These are phyloP conservation scores for Pythium chondricola DNA, from an alignment of 352 stramenopile species.

Conservation along the genomic window DNA sequence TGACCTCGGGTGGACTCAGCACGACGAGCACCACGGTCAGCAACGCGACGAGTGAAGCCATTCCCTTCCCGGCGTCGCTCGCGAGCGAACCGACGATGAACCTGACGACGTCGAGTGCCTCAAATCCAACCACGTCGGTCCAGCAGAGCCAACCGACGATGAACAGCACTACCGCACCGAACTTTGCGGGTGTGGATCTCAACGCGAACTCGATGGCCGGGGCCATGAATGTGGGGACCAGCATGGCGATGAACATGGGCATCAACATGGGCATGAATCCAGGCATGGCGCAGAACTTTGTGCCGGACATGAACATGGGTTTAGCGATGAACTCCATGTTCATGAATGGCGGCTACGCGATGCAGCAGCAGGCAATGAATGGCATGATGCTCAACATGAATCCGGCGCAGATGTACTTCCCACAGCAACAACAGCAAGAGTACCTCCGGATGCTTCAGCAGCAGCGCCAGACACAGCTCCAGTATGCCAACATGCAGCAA, in stretches of 20 bases:
- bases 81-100: slow-evolving; percentile 47
- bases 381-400: slow-evolving; percentile 66
- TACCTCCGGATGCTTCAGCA: slow-evolving; percentile 71
- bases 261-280: slow-evolving; percentile 47
- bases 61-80: slow-evolving; percentile 71
- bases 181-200: slow-evolving; percentile 16
- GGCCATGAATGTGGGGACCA: slow-evolving; percentile 30
- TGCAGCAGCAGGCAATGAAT: slow-evolving; percentile 43
- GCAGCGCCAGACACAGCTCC: slow-evolving; percentile 29
- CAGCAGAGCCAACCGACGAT: slow-evolving; percentile 11
- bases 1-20: slow-evolving; percentile 15
- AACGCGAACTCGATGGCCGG: slow-evolving; percentile 8
- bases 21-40: slow-evolving; percentile 22
- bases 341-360: slow-evolving; percentile 52
- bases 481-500: slow-evolving; percentile 25
- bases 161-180: slow-evolving; percentile 4
- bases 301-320: slow-evolving; percentile 49
- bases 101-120: slow-evolving; percentile 5
- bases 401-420: slow-evolving; percentile 45
- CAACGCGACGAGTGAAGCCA: slow-evolving; percentile 38
- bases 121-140: neutral
- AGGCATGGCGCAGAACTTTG: slow-evolving; percentile 13
- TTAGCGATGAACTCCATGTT: slow-evolving; percentile 61
- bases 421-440: slow-evolving; percentile 69
- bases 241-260: slow-evolving; percentile 17